Conservation (phyloP, 2,329 filamentous ascomycete genomes). For the Bipolaris victoriae region DNA sequence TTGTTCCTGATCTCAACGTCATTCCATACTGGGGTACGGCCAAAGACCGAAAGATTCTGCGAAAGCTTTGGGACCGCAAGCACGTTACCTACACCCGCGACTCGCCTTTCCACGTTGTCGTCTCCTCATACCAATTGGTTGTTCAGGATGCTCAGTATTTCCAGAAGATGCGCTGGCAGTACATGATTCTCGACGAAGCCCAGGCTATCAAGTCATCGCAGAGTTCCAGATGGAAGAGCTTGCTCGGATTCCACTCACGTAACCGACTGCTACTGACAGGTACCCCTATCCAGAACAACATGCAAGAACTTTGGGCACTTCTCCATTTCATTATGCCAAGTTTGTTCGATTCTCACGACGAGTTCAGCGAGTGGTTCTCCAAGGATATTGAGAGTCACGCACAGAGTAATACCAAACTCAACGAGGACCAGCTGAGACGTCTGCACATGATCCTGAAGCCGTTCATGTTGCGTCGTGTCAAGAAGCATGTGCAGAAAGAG, state of each 20-base stretch:
- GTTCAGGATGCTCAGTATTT: constrained; percentile 97
- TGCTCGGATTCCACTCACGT: constrained; percentile 92
- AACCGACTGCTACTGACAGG: constrained; percentile 93
- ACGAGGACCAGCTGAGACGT: constrained; percentile 95
- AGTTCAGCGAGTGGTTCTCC: constrained; percentile 93
- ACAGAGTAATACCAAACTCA: constrained; percentile 98
- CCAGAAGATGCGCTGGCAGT: constrained; percentile 99
- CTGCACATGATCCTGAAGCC: constrained; percentile 99
- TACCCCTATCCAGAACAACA: constrained; percentile 99
- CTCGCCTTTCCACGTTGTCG: constrained; percentile 91
- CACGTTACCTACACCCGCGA: constrained; percentile 94
- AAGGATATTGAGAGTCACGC: constrained; percentile 98
- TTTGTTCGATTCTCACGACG: constrained; percentile 91
- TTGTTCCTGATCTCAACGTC: constrained; percentile 93
- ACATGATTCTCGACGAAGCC: constrained; percentile 99
- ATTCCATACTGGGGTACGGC: constrained; percentile 97
- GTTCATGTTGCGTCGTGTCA: constrained; percentile 99
- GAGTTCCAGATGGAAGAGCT: constrained; percentile 95
- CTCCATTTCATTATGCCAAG: constrained; percentile 99
- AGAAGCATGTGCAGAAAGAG: constrained; percentile 99
- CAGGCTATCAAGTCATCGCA: constrained; percentile 98
- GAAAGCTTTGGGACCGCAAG: constrained; percentile 99
- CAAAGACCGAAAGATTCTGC: constrained; percentile 90
- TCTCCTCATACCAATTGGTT: constrained; percentile 97
- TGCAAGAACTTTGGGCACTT: constrained; percentile 98